These are phyloP conservation scores for Fistulinella cinereoalba DNA, from an alignment of 1,284 basidiomycete species.

Conservation along the genomic window DNA sequence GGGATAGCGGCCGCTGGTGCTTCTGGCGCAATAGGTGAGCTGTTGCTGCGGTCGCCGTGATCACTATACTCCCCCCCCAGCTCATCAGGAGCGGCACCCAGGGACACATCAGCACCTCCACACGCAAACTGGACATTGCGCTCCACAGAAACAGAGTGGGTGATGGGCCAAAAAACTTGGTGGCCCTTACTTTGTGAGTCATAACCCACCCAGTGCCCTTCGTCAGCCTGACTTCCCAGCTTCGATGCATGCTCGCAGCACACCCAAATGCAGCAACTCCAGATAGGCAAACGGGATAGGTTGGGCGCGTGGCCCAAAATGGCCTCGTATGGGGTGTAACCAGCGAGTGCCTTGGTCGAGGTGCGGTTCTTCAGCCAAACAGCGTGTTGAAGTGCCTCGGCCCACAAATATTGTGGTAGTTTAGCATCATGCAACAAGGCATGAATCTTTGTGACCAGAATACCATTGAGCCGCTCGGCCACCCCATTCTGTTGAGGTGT, in stretches of 20 bases:
- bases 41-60: too few species aligned
- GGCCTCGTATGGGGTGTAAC: constrained; percentile 1
- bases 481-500: constrained; percentile 5
- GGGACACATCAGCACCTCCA: background rate
- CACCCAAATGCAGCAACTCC: background rate
- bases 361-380: constrained; percentile 6
- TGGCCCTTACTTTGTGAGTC: background rate
- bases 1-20: too few species aligned
- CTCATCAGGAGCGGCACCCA: background rate
- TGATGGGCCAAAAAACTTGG: background rate
- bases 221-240: background rate
- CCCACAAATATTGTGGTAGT: background rate
- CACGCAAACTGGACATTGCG: background rate
- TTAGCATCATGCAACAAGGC: background rate
- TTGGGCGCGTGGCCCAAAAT: background rate
- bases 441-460: background rate
- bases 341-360: background rate
- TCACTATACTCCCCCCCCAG: too few species aligned
- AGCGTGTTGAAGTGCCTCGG: background rate
- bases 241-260: background rate
- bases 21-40: too few species aligned
- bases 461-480: background rate
- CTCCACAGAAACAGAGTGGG: background rate
- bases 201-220: background rate
- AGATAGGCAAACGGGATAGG: background rate